Base-by-base conservation (phyloP, 495 filamentous ascomycete genomes). In the Xylaria venustula region DNA sequence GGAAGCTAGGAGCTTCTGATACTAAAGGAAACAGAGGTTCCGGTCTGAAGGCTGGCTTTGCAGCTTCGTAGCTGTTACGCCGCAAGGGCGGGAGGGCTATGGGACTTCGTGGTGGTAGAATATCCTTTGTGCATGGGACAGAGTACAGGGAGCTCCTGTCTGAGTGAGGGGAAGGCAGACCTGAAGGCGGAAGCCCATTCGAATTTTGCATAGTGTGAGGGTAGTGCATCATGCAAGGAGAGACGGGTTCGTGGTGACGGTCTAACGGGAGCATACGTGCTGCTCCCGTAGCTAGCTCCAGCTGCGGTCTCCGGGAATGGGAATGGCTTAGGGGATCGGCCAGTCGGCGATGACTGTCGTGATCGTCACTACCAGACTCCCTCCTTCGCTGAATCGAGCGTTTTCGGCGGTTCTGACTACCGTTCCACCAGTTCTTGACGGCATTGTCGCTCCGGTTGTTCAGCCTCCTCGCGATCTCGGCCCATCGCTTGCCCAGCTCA, bases 391-490 rank as follows among this genome's bases (percentile, higher is more conserved):
- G 74, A 42, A 14, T 44, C 34, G 78, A 50, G 46, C 82, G 77
- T 64, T 77, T 75, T 63, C 83, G 75, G 65, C 93, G 85, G 76
- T 97, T 97, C 87, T 91, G 88, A 69, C 90, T 90, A 34, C 94
- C 93, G 74, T 98, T 98, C 91, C 91, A 97, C 91, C 92, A 98
- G 76, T 98, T 98, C 85, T 98, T 98, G 51, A 98, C 92, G 32
- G 91, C 90, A 70, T 98, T 98, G 80, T 98, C 94, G 77, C 92
- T 96, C 65, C 94, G 87, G 62, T 93, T 93, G 17, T 88, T 84
- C 22, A 98, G 84, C 17, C 84, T 79, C 66, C 94, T 84, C 25
- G 94, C 93, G 65, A 98, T 98, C 65, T 97, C 91, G 2, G 94
- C 94, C 94, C 94, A 98, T 25, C 89, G 82, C 76, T 91, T 95